These are phyloP conservation scores for Plasmodium billcollinsi DNA, from an alignment of 169 alveolate species.

Conservation along the genomic window DNA sequence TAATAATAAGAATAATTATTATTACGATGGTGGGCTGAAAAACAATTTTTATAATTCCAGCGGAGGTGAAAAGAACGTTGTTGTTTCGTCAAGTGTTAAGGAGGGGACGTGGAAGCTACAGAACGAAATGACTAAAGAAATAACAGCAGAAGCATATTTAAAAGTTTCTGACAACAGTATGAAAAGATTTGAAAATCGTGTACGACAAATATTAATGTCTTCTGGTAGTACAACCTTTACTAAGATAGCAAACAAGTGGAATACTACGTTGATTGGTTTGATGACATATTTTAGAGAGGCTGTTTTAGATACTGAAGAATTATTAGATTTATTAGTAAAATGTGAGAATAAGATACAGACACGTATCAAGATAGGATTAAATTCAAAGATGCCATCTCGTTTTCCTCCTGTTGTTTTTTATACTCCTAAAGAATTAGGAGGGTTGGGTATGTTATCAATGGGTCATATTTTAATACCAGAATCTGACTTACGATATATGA, in stretches of 20 bases:
- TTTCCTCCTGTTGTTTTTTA: conserved; percentile 99
- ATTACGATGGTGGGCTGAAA: too few relatives aligned
- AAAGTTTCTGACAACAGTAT: conserved; percentile 99
- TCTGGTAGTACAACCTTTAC: conserved; percentile 99
- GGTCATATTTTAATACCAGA: conserved; percentile 99
- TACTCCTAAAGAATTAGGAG: conserved; percentile 99
- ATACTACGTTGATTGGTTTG: conserved; percentile 97
- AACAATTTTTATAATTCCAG: background rate
- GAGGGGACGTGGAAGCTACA: conserved; percentile 99
- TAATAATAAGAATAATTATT: too few relatives aligned
- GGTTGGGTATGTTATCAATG: conserved; percentile 99
- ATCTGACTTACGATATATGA: conserved; percentile 96
- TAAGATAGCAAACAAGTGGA: conserved; percentile 99
- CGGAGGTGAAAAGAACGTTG: conserved; percentile 35
- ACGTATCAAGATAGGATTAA: conserved; percentile 99
- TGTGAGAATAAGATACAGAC: conserved; percentile 99
- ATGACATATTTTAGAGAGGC: conserved; percentile 99
- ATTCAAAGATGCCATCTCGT: conserved; percentile 99
- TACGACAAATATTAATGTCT: conserved; percentile 98
- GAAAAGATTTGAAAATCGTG: conserved; percentile 97
- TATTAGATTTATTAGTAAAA: conserved; percentile 98
- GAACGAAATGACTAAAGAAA: conserved; percentile 98
- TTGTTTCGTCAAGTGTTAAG: conserved; percentile 66
- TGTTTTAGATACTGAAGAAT: conserved; percentile 98
- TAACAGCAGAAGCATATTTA: conserved; percentile 98